These are phyloP conservation scores for Nakazawaea laoshanensis DNA, from an alignment of 805 yeast species.

Conservation along the genomic window DNA sequence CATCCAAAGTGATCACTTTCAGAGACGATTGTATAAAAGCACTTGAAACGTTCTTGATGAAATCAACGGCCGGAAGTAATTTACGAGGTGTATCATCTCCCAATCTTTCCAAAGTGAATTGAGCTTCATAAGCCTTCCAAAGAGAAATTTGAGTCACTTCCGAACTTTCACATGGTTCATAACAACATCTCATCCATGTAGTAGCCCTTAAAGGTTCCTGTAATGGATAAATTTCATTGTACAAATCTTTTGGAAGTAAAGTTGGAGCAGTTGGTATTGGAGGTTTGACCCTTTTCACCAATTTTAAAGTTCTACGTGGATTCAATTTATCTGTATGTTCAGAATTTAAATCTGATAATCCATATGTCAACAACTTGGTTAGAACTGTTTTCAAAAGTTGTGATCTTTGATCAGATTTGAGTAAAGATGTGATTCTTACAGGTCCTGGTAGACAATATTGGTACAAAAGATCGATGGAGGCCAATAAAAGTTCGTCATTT, in stretches of 20 bases:
- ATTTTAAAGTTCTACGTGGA: slow-evolving; percentile 17
- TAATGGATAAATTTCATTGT: slow-evolving; percentile 50
- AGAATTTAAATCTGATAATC: slow-evolving; percentile 28
- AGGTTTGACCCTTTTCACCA: slow-evolving; percentile 52
- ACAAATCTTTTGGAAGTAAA: slow-evolving; percentile 41
- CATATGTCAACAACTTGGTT: slow-evolving; percentile 51
- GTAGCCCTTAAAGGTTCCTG: slow-evolving; percentile 90
- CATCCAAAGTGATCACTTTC: slow-evolving; percentile 70
- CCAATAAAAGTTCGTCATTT: slow-evolving; percentile 65
- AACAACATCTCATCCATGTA: slow-evolving; percentile 89
- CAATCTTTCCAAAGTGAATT: slow-evolving; percentile 45
- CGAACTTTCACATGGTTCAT: slow-evolving; percentile 66
- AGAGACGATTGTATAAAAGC: slow-evolving; percentile 89
- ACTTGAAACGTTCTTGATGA: slow-evolving; percentile 85
- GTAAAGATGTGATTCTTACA: slow-evolving; percentile 43
- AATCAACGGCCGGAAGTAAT: slow-evolving; percentile 90
- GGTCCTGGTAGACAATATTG: slow-evolving; percentile 66
- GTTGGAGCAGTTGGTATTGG: slow-evolving; percentile 64
- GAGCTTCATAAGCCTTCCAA: slow-evolving; percentile 91
- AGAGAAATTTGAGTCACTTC: slow-evolving; percentile 92
- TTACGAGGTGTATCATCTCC: slow-evolving; percentile 41
- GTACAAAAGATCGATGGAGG: slow-evolving; percentile 74
- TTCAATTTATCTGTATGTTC: slow-evolving; percentile 16
- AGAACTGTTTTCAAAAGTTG: slow-evolving; percentile 49
- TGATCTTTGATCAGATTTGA: slow-evolving; percentile 37